Base-by-base conservation (phyloP, 2,329 filamentous ascomycete species). In the Fusarium xylarioides region DNA sequence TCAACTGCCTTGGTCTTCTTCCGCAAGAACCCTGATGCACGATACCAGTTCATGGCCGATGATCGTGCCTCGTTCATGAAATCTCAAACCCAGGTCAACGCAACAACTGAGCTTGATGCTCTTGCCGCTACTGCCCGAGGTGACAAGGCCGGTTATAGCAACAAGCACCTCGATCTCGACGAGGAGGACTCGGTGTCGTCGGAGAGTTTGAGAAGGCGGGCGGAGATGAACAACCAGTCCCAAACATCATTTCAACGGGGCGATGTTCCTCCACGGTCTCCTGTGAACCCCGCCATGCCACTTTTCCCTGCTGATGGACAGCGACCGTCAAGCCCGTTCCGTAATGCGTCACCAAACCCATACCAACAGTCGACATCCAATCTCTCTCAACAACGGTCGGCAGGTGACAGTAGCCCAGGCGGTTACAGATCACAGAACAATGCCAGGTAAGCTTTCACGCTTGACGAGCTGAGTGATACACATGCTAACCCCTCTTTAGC, bases 21-120 rank as follows among this genome's bases (percentile, higher is more conserved):
- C 81, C 93, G 94, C 70, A 97, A 97, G 88, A 97, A 98, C 84
- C 95, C 95, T 28, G 95, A 98, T 80, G 94, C 93, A 46, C 92
- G 95, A 70, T 98, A 98, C 83, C 94, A 97, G 83, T 95, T 94
- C 78, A 98, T 98, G 95, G 92, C 93, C 61, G 95, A 98, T 79
- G 95, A 98, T 82, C 92, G 95, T 77, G 94, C 94, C 57, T 98
- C 95, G 15, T 98, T 98, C 85, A 97, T 98, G 91, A 98, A 98
- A 86, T 97, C 95, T 19, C 93, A 96, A 82, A 93, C 93, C 10
- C 92, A 95, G 79, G 86, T 97, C 60, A 89, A 83, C 50, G 84
- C 87, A 21, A 94, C 92, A 9, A 97, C 95, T 12, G 95, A 98
- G 83, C 88, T 98, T 56, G 95, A 98, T 81, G 95, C 95, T 14